Percentiles rank a stretch among this genome's conserved stretches.
phyloP scores from a whole-genome alignment of 768 basidiomycete genomes.

The Lepiota venenata region DNA sequence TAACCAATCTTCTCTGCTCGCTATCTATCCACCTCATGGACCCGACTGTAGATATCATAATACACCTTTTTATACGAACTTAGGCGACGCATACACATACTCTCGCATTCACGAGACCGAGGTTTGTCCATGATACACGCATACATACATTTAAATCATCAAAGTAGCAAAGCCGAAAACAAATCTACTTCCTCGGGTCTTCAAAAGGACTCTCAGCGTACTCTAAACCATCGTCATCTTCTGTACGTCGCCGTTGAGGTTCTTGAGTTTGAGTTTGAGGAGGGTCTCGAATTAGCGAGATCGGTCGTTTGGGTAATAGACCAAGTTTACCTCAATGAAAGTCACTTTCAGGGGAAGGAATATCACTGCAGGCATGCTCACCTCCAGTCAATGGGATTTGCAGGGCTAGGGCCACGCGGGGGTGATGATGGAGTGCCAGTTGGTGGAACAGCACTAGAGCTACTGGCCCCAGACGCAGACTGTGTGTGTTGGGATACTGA shows the following conservation, averaged over 20 bases:
- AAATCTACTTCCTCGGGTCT: slow-evolving; percentile 30
- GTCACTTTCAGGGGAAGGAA: background rate
- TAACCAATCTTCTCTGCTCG: slow-evolving; percentile 22
- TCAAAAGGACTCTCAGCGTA: slow-evolving; percentile 78
- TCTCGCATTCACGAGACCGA: no score
- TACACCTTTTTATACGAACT: background rate
- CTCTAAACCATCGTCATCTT: slow-evolving; percentile 53
- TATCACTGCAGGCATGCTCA: slow-evolving; percentile 9
- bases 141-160: background rate
- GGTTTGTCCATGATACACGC: background rate
- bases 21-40: background rate
- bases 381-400: slow-evolving; percentile 30
- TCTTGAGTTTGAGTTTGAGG: slow-evolving; percentile 16
- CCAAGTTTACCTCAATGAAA: slow-evolving; percentile 57
- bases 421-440: slow-evolving; percentile 1
- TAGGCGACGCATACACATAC: background rate
- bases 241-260: slow-evolving; percentile 15
- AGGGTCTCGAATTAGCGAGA: slow-evolving; percentile 38
- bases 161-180: background rate
- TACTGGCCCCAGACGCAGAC: slow-evolving; percentile 2
- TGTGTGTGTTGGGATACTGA: background rate
- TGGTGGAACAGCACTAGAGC: background rate
- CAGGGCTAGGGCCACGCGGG: slow-evolving; percentile 12
- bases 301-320: slow-evolving; percentile 70
- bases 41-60: background rate